Evolutionary conservation across 2,329 filamentous ascomycete species (phyloP).

Genomic region (Xylariomycetidae sp.): DNA sequence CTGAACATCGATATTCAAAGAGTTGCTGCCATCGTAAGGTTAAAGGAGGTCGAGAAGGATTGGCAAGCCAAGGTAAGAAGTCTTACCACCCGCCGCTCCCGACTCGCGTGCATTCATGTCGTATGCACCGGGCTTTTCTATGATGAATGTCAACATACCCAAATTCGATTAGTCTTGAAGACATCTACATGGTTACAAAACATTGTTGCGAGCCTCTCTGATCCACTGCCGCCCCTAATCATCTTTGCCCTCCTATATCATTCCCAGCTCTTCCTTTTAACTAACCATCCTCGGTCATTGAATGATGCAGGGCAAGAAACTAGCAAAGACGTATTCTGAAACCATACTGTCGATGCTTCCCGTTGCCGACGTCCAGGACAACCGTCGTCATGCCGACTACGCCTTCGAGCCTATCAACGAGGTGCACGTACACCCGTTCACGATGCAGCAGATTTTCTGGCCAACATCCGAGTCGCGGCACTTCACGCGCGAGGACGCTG

Average conservation of each 20-base stretch:
- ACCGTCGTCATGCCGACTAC: too few relatives aligned
- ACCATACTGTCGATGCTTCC: slow-evolving; percentile 80
- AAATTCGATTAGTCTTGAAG: slow-evolving; percentile 99
- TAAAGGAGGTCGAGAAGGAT: slow-evolving; percentile 81
- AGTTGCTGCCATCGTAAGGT: slow-evolving; percentile 77
- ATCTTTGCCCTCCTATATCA: slow-evolving; percentile 3
- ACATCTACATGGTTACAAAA: slow-evolving; percentile 85
- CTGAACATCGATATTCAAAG: slow-evolving; percentile 76
- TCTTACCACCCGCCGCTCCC: slow-evolving; percentile 4
- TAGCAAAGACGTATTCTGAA: slow-evolving; percentile 71
- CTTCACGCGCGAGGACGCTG: slow-evolving; percentile 62
- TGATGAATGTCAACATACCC: slow-evolving; percentile 63
- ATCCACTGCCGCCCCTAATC: slow-evolving; percentile 29
- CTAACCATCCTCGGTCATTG: slow-evolving; percentile 15
- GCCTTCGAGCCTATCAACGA: slow-evolving; percentile 61
- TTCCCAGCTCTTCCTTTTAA: too few relatives aligned
- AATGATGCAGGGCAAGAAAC: slow-evolving; percentile 60
- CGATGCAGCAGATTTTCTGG: slow-evolving; percentile 60
- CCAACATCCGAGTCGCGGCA: slow-evolving; percentile 59
- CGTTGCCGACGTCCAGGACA: slow-evolving; percentile 51
- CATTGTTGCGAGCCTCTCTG: slow-evolving; percentile 72
- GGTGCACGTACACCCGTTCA: slow-evolving; percentile 56
- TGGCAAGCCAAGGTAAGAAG: slow-evolving; percentile 73
- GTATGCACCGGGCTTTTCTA: slow-evolving; percentile 24
- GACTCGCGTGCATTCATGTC: too few relatives aligned